These are phyloP conservation scores for Mycotypha africana DNA, from an alignment of 371 early-diverging fungal genomes.

Conservation along the genomic window DNA sequence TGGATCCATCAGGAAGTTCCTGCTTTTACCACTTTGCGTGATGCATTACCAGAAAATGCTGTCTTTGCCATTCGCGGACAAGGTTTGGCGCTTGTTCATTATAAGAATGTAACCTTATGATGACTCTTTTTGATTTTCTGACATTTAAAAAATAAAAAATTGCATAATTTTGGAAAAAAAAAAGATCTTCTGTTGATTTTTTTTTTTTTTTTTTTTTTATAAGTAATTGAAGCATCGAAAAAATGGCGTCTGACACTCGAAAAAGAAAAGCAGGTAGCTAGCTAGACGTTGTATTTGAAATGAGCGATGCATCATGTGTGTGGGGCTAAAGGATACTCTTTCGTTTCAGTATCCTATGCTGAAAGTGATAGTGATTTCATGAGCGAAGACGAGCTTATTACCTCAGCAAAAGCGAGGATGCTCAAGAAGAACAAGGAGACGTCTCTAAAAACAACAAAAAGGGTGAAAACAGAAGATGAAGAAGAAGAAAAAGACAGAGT, in stretches of 20 bases:
- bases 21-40: slow-evolving; percentile 23
- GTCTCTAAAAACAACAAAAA: not conserved
- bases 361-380: slow-evolving; percentile 10
- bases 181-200: no score
- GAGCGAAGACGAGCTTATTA: slow-evolving; percentile 5
- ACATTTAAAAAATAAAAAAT: slow-evolving; percentile 1
- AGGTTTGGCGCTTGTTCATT: slow-evolving; percentile 22
- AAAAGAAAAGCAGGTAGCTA: no score
- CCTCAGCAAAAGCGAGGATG: not conserved
- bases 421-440: not conserved
- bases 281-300: not conserved
- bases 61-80: slow-evolving; percentile 30
- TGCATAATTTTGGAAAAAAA: no score
- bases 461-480: not conserved
- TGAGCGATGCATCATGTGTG: not conserved
- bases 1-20: slow-evolving; percentile 34
- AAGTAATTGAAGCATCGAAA: no score
- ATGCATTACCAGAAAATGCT: slow-evolving; percentile 19
- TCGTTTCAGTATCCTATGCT: slow-evolving; percentile 1
- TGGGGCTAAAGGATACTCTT: not conserved
- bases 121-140: no score
- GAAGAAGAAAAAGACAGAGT: not conserved
- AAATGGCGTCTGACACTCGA: no score
- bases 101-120: slow-evolving; percentile 6
- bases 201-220: no score